A percentile compares a stretch with the other conserved stretches of the same genome.
Conservation (phyloP, 2,329 filamentous ascomycete genomes). For the Alternaria sp. region DNA sequence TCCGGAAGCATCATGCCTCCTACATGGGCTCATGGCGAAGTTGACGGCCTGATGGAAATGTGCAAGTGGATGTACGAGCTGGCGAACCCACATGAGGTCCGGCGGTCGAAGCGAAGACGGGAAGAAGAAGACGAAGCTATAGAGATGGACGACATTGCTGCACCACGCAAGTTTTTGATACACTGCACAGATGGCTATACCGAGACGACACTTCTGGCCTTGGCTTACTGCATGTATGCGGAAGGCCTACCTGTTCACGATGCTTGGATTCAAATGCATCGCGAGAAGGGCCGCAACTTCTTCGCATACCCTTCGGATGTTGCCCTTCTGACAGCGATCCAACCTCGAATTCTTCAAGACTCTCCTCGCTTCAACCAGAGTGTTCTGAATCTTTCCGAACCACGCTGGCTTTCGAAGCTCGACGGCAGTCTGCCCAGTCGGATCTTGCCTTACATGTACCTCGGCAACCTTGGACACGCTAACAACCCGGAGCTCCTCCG, state of each 20-base stretch:
- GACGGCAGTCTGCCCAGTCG: slow-evolving; percentile 92
- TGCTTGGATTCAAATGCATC: slow-evolving; percentile 87
- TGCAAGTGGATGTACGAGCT: slow-evolving; percentile 90
- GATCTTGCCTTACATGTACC: slow-evolving; percentile 91
- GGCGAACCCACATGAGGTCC: slow-evolving; percentile 66
- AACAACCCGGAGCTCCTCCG: slow-evolving; percentile 87
- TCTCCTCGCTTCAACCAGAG: slow-evolving; percentile 64
- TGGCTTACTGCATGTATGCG: slow-evolving; percentile 93
- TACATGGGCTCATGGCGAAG: slow-evolving; percentile 80
- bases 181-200: slow-evolving; percentile 97
- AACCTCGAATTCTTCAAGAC: slow-evolving; percentile 74
- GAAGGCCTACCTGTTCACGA: slow-evolving; percentile 80
- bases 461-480: slow-evolving; percentile 90
- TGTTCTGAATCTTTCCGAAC: slow-evolving; percentile 66
- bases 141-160: slow-evolving; percentile 54
- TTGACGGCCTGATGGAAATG: slow-evolving; percentile 82
- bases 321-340: slow-evolving; percentile 76
- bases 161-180: slow-evolving; percentile 75
- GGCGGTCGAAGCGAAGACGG: slow-evolving; percentile 52
- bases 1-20: slow-evolving; percentile 91
- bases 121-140: slow-evolving; percentile 61
- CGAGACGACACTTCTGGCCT: slow-evolving; percentile 84
- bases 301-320: slow-evolving; percentile 96
- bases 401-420: slow-evolving; percentile 79
- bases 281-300: slow-evolving; percentile 83